Conservation (phyloP, 495 filamentous ascomycete species). For the Massariosphaeria phaeospora region DNA sequence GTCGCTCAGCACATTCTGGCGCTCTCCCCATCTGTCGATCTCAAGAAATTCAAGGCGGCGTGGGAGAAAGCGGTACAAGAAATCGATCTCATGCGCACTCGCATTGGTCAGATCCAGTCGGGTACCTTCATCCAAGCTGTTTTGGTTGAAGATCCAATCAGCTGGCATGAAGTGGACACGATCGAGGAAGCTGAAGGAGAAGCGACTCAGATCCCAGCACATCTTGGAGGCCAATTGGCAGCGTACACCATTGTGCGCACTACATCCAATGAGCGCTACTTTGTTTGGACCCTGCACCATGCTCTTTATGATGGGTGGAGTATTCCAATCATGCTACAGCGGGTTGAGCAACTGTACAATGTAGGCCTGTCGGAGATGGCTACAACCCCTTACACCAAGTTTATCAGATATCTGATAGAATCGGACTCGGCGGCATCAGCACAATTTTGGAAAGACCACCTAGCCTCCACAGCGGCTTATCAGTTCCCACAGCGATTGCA, state of each 20-base stretch:
- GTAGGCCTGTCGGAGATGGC: conserved; percentile 21
- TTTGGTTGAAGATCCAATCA: conserved; percentile 26
- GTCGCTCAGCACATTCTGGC: conserved; percentile 42
- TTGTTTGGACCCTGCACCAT: conserved; percentile 39
- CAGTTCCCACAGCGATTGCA: conserved; percentile 20
- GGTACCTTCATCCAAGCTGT: conserved; percentile 29
- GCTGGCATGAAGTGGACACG: conserved; percentile 10
- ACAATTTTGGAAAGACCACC: conserved; percentile 15
- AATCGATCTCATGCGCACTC: conserved; percentile 42
- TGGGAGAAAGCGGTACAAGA: conserved; percentile 44
- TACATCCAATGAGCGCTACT: conserved; percentile 14
- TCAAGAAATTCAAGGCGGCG: conserved; percentile 44
- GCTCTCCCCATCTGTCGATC: conserved; percentile 43
- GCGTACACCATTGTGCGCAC: conserved; percentile 23
- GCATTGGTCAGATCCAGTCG: conserved; percentile 38
- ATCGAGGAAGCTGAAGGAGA: conserved; percentile 14
- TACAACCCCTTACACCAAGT: conserved; percentile 22
- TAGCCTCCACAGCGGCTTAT: conserved; percentile 15
- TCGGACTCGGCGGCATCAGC: conserved; percentile 5
- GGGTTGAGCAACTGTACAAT: conserved; percentile 21
- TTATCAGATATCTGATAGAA: conserved; percentile 29
- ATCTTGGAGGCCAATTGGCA: conserved; percentile 15
- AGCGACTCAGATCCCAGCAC: conserved; percentile 1
- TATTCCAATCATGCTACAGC: conserved; percentile 21
- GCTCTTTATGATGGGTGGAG: conserved; percentile 38